Evolutionary conservation across 2,329 filamentous ascomycete genomes (phyloP), one percentile per base, ranked within the genome.

Genomic region (Cadophora luteo-olivacea): DNA sequence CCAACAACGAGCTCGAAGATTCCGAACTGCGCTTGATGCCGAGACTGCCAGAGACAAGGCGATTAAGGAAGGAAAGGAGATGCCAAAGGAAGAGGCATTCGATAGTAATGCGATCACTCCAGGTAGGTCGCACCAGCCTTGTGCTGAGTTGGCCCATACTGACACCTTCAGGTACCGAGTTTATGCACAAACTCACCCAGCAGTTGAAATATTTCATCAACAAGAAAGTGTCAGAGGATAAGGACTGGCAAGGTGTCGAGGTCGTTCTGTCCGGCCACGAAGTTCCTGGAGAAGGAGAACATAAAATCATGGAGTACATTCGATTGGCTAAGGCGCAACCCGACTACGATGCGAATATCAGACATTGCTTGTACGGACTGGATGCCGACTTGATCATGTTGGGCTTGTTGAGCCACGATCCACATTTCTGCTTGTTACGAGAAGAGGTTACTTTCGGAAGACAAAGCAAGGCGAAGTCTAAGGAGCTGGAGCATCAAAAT

Each of bases 221-320:
- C 84, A 99, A 99, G 83, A 99, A 99, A 82, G 91, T 99, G 12
- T 96, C 94, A 2, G 95, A 99, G 80, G 96, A 99, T 80, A 89
- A 91, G 60, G 96, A 99, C 77, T 99, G 96, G 96, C 96, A 99
- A 82, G 92, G 92, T 69, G 96, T 97, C 73, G 94, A 98, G 78
- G 91, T 99, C 75, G 94, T 99, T 64, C 86, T 99, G 68, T 99
- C 96, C 6, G 96, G 97, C 65, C 97, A 99, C 78, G 97, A 99
- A 81, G 95, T 98, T 32, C 96, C 96, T 7, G 96, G 96, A 75
- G 97, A 99, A 82, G 96, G 96, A 76, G 96, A 99, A 81, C 96
- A 99, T 84, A 99, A 99, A 84, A 97, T 99, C 81, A 99, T 99
- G 96, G 97, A 99, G 81, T 99, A 99, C 81, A 99, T 99, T 80